Conservation (phyloP, 2,329 filamentous ascomycete genomes). For the Penicillium paneum region DNA sequence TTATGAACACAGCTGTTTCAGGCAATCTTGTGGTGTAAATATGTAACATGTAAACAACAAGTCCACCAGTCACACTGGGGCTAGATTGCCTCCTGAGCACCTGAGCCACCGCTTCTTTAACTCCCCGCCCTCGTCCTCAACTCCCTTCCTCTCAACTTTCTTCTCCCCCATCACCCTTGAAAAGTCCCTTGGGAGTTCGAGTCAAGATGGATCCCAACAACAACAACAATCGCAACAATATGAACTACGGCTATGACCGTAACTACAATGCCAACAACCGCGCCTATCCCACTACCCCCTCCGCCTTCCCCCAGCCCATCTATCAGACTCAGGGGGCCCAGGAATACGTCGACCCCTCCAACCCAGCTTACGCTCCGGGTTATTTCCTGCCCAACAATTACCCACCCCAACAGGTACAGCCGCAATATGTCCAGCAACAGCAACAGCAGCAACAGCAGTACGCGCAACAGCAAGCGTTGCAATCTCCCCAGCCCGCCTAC, state of each 20-base stretch:
- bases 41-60: slow-evolving; percentile 5
- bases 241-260: slow-evolving; percentile 56
- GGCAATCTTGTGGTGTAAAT: neutral
- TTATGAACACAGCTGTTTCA: neutral
- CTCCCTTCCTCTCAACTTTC: slow-evolving; percentile 1
- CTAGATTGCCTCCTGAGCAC: slow-evolving; percentile 28
- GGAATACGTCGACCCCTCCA: slow-evolving; percentile 57
- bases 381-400: slow-evolving; percentile 66
- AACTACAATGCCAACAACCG: slow-evolving; percentile 65
- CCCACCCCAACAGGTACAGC: slow-evolving; percentile 45
- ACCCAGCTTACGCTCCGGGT: slow-evolving; percentile 42
- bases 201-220: slow-evolving; percentile 52
- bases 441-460: slow-evolving; percentile 55
- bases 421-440: slow-evolving; percentile 46
- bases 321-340: slow-evolving; percentile 59
- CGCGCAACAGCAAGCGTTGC: slow-evolving; percentile 50
- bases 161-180: slow-evolving; percentile 11
- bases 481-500: slow-evolving; percentile 56
- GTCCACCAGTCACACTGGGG: slow-evolving; percentile 6
- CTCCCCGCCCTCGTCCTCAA: slow-evolving; percentile 8
- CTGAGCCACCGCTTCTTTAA: slow-evolving; percentile 32
- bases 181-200: slow-evolving; percentile 7
- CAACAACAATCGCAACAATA: slow-evolving; percentile 46
- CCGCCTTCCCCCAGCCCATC: slow-evolving; percentile 92
- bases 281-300: slow-evolving; percentile 82